These are phyloP conservation scores for Lenzites betulinus DNA, from an alignment of 768 basidiomycete genomes.

Conservation along the genomic window DNA sequence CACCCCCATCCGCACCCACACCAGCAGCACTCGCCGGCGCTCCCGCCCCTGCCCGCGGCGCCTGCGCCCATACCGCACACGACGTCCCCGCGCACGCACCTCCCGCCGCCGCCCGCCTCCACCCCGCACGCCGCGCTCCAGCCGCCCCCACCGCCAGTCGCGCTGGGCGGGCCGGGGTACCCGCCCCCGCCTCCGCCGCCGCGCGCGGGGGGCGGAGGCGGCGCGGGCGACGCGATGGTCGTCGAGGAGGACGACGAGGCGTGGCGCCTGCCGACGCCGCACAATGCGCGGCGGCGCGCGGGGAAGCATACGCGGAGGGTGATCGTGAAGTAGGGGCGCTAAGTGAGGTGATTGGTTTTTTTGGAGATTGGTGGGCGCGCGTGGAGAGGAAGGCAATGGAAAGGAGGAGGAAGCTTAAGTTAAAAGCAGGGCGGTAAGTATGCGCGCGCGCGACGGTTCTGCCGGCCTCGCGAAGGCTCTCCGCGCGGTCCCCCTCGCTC, in stretches of 20 bases:
- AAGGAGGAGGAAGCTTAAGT: background rate
- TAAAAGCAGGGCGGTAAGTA: too few relatives aligned
- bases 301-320: slow-evolving; percentile 81
- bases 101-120: slow-evolving; percentile 24
- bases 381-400: background rate
- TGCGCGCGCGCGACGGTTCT: too few relatives aligned
- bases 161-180: slow-evolving; percentile 32
- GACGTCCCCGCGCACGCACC: slow-evolving; percentile 20
- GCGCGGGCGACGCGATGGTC: slow-evolving; percentile 45
- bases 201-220: slow-evolving; percentile 9
- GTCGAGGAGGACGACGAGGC: slow-evolving; percentile 64
- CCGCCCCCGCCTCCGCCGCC: slow-evolving; percentile 15
- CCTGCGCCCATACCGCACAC: slow-evolving; percentile 13
- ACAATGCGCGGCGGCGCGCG: slow-evolving; percentile 71
- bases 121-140: slow-evolving; percentile 34
- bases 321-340: slow-evolving; percentile 45
- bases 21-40: slow-evolving; percentile 1
- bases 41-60: slow-evolving; percentile 8
- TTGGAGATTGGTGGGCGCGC: too few relatives aligned
- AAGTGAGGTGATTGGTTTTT: too few relatives aligned
- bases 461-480: too few relatives aligned
- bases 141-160: slow-evolving; percentile 34
- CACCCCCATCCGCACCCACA: background rate
- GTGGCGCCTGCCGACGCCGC: slow-evolving; percentile 73
- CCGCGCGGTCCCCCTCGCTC: too few relatives aligned